Evolutionary conservation across 1,284 basidiomycete genomes (phyloP).

Genomic region (Vanrija sp.): DNA sequence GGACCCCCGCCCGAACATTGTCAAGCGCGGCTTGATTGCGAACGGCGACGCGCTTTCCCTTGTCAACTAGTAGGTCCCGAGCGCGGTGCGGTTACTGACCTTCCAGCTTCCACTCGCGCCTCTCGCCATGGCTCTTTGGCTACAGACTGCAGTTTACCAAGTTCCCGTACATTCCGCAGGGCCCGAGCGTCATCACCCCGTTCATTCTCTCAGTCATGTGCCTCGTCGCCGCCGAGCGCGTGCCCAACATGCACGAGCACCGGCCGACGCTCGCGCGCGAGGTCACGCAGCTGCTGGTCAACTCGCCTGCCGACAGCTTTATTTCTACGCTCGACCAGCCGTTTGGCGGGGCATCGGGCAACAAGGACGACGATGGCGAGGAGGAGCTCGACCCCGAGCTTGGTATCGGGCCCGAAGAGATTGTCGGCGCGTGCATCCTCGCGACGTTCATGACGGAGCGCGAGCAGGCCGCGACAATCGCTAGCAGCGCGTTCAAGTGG

Average conservation of each 20-base stretch:
- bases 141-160: slow-evolving; percentile 35
- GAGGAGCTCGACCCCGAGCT: slow-evolving; percentile 40
- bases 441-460: slow-evolving; percentile 36
- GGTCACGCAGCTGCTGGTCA: slow-evolving; percentile 27
- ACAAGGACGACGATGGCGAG: slow-evolving; percentile 20
- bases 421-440: slow-evolving; percentile 37
- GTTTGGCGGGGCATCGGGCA: slow-evolving; percentile 10
- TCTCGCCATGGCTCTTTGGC: slow-evolving; percentile 39
- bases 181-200: slow-evolving; percentile 39
- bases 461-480: slow-evolving; percentile 31
- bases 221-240: slow-evolving; percentile 36
- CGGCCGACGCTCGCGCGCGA: slow-evolving; percentile 23
- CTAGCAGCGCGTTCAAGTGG: slow-evolving; percentile 39
- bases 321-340: slow-evolving; percentile 15
- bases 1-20: slow-evolving; percentile 37
- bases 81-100: neutral
- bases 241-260: slow-evolving; percentile 24
- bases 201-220: slow-evolving; percentile 42
- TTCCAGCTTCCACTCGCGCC: slow-evolving; percentile 33
- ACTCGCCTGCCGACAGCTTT: slow-evolving; percentile 35
- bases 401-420: slow-evolving; percentile 47
- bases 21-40: slow-evolving; percentile 32
- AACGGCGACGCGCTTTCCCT: slow-evolving; percentile 27
- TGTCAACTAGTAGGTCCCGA: slow-evolving; percentile 34
- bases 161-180: slow-evolving; percentile 41